Evolutionary conservation across 1,284 basidiomycete genomes (phyloP).

Genomic region (Ustilago curta): DNA sequence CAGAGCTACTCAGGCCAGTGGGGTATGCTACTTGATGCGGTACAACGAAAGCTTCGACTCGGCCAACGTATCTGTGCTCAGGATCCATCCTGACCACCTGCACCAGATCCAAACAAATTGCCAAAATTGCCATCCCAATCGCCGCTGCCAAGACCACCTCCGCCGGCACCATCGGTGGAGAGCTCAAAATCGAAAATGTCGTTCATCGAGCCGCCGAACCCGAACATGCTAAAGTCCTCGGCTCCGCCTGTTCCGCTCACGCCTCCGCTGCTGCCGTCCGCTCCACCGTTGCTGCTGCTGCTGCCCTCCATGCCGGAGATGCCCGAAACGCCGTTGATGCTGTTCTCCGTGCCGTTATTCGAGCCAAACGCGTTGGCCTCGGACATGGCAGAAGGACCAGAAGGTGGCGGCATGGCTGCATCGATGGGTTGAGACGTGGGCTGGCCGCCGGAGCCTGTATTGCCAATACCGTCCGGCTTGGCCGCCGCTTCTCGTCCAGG

Average conservation of each 20-base stretch:
- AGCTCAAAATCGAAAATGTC: slow-evolving; percentile 67
- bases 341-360: slow-evolving; percentile 16
- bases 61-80: slow-evolving; percentile 3
- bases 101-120: slow-evolving; percentile 44
- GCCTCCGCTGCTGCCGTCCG: slow-evolving; percentile 9
- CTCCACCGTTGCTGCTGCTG: slow-evolving; percentile 11
- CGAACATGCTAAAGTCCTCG: slow-evolving; percentile 65
- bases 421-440: slow-evolving; percentile 41
- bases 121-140: slow-evolving; percentile 57
- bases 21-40: slow-evolving; percentile 2
- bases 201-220: slow-evolving; percentile 59
- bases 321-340: slow-evolving; percentile 22
- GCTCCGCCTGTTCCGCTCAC: slow-evolving; percentile 20
- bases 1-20: not conserved
- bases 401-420: slow-evolving; percentile 38
- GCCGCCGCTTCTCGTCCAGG: slow-evolving; percentile 42
- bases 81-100: slow-evolving; percentile 44
- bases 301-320: slow-evolving; percentile 12
- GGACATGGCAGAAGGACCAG: slow-evolving; percentile 30
- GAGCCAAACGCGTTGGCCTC: slow-evolving; percentile 15
- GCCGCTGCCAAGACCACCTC: slow-evolving; percentile 37
- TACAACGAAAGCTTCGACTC: slow-evolving; percentile 6
- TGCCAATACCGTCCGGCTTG: slow-evolving; percentile 14
- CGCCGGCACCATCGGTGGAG: slow-evolving; percentile 42
- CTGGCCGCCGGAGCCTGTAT: slow-evolving; percentile 17